Percentiles rank a stretch among this genome's conserved stretches.
Conservation (phyloP, 2,329 filamentous ascomycete species). For the Penicillium sp. region DNA sequence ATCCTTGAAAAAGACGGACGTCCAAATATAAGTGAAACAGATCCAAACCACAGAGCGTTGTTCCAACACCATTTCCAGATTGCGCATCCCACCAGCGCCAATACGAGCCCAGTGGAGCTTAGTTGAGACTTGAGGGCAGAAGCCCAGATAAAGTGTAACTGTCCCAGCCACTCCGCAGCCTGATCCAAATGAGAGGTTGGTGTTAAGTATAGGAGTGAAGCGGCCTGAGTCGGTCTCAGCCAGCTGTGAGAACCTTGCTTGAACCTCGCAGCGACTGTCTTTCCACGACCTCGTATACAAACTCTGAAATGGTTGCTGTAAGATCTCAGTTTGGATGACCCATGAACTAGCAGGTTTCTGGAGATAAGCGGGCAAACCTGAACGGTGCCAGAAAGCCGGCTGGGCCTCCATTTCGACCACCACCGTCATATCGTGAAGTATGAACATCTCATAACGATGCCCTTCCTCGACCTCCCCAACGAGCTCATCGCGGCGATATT, state of each 20-base stretch:
- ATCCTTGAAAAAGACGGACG: background rate
- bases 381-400: too few species aligned
- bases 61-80: too few species aligned
- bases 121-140: background rate
- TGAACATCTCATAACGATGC: background rate
- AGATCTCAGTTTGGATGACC: too few species aligned
- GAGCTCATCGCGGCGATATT: background rate
- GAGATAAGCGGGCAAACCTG: too few species aligned
- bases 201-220: background rate
- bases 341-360: too few species aligned
- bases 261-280: background rate
- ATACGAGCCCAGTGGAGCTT: background rate
- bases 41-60: background rate
- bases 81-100: background rate
- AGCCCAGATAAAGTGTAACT: background rate
- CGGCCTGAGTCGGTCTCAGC: background rate
- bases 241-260: background rate
- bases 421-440: background rate
- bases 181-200: too few species aligned
- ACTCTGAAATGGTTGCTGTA: too few species aligned
- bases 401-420: too few species aligned
- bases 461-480: background rate
- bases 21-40: background rate
- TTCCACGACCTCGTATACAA: background rate
- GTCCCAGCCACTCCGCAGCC: background rate